Base-by-base conservation (phyloP, 2,329 filamentous ascomycete genomes). In the Diaporthe ilicicola region DNA sequence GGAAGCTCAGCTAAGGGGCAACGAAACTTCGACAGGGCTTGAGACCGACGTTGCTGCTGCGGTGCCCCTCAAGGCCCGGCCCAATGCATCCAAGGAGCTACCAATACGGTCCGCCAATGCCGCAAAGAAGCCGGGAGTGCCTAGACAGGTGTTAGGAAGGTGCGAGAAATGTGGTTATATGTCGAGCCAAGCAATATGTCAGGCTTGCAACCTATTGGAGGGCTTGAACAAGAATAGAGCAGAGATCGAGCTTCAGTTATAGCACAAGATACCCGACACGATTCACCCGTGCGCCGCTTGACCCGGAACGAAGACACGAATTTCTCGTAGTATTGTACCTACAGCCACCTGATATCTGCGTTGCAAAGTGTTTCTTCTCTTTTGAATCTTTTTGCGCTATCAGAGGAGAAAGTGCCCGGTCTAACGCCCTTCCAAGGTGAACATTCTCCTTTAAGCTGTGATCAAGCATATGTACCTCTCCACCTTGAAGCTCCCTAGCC, bases 111-210 rank as follows among this genome's bases (percentile, higher is more conserved):
- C 37, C 32, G 70, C 55, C 4, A 74, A 74, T 12, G 70, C 65
- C 8, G 48, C 69, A 24, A 76, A 73, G 46, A 77, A 79, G 48
- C 76, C 75, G 74, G 78, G 76, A 75, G 79, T 77, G 13, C 82
- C 87, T n/a, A 87, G 89, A 76, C 93, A 95, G 80, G 91, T 91
- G 17, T 88, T 98, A 75, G 94, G 95, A 1, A 91, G 91, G 74
- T 99, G 96, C 78, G 89, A 92, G 77, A 91, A 90, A 66, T 99
- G 96, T 76, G 96, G 96, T 17, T 99, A 98, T 79, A 93, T 99
- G 81, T 97, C 96, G 2, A 98, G 95, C 76, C 96, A 99, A 81
- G 89, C 90, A 37, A 89, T 98, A 48, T 99, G 96, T 82, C 97
- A 99, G 82, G 96, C 96, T 0, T 99, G 96, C 79, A 92, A 91